Conservation (phyloP, 257 asterid genomes). For the Gentiana dahurica region DNA sequence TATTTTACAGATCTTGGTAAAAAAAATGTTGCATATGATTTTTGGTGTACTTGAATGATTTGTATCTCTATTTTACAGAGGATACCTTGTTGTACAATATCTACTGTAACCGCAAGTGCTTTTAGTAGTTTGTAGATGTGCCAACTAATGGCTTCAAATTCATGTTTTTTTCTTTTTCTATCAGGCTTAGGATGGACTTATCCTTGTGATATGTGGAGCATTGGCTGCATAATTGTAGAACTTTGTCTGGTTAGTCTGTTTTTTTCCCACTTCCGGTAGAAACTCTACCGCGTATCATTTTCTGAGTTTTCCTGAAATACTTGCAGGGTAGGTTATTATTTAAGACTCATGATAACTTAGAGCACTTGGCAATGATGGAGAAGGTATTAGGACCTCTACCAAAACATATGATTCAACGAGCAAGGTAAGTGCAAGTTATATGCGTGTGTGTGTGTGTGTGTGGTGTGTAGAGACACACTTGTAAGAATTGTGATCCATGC, state of each 20-base stretch:
- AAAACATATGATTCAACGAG: slow-evolving; percentile 60
- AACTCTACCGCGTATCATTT: neutral
- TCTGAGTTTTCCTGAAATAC: neutral
- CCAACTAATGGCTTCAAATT: neutral
- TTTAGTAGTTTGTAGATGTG: too few relatives aligned
- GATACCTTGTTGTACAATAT: too few relatives aligned
- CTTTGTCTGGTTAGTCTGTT: slow-evolving; percentile 66
- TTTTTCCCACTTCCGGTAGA: neutral
- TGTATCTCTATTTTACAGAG: too few relatives aligned
- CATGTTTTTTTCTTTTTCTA: slow-evolving; percentile 17
- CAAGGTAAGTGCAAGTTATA: slow-evolving; percentile 39
- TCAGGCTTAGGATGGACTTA: slow-evolving; percentile 88
- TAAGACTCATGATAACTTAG: slow-evolving; percentile 92
- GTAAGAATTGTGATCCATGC: neutral
- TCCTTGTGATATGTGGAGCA: slow-evolving; percentile 95
- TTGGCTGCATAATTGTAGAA: slow-evolving; percentile 88
- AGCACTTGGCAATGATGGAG: slow-evolving; percentile 98
- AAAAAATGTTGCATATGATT: too few relatives aligned
- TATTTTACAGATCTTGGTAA: too few relatives aligned
- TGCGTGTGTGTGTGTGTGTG: too few relatives aligned
- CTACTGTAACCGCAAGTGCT: too few relatives aligned
- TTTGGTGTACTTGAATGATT: too few relatives aligned
- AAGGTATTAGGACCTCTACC: slow-evolving; percentile 92
- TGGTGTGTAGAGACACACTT: too few relatives aligned
- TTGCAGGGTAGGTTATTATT: slow-evolving; percentile 78